Base-by-base conservation (phyloP, 2,329 filamentous ascomycete genomes). In the Apiospora saccharicola region DNA sequence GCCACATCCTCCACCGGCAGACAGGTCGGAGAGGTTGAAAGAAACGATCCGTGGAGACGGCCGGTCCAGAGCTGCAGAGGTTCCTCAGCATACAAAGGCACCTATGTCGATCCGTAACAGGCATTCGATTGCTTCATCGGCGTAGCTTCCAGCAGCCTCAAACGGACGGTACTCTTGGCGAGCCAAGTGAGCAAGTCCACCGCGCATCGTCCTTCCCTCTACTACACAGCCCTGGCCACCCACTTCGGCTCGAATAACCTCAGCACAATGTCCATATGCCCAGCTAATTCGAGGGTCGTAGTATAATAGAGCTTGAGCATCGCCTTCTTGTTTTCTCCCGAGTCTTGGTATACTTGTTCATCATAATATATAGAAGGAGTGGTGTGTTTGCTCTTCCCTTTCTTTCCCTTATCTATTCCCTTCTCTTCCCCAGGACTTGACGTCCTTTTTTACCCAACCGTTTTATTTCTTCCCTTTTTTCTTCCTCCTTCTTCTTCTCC, bases 401-500 rank as follows among this genome's bases (percentile, higher is more conserved):
- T 57, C 19, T 57, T 57, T 14, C 44, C 26, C 37, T 44, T 47
- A 30, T 19, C 14, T 68, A 68, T 47, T 30, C 37, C 30, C 47
- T 70, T 57, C 68, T 57, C 22, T 41, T 57, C 47, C 43, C 24
- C 24, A 70, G 46, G 68, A 70, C 34, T 41, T 43, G 68, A 51
- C 67, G 44, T 70, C 68, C 53, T 71, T 67, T 64, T 41, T 67
- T 70, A 44, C 24, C 44, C 41, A 26, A 24, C 24, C 41, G 24
- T 67, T 71, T 74, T 71, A 64, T 73, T 71, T 71, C 61, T 75
- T 53, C 72, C 47, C 61, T 69, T 68, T 68, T 72, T 71, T 74
- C 71, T 74, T 74, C 13, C 71, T 73, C 74, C 71, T 71, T 67
- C 68, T 44, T 67, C 51, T 70, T 72, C 71, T 71, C 74, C 74